Evolutionary conservation across 2,329 filamentous ascomycete species (phyloP).

Genomic region (Pezicula neosporulosa): DNA sequence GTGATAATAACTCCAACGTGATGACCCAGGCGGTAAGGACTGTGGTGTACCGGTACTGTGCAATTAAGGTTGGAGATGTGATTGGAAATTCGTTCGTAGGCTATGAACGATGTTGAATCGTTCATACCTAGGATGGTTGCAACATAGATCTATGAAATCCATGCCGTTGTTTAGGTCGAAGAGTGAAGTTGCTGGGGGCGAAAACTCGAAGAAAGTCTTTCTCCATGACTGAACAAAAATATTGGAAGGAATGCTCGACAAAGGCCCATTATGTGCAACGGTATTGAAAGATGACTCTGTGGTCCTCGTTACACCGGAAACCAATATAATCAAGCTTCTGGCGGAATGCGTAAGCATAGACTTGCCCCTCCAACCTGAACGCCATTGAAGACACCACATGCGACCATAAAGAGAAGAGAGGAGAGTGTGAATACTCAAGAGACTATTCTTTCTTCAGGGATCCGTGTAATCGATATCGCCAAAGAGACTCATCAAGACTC

Average conservation of each 20-base stretch:
- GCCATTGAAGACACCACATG: not conserved
- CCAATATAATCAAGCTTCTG: slow-evolving; percentile 20
- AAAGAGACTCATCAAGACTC: slow-evolving; percentile 27
- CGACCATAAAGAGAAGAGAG: slow-evolving; percentile 8
- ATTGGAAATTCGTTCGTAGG: not conserved
- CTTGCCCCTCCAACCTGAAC: slow-evolving; percentile 8
- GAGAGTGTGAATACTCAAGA: not conserved
- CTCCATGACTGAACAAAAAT: slow-evolving; percentile 17
- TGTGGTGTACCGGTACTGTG: slow-evolving; percentile 14
- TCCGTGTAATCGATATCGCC: slow-evolving; percentile 30
- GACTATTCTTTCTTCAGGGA: slow-evolving; percentile 17
- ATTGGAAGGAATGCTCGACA: slow-evolving; percentile 10
- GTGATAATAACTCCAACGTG: slow-evolving; percentile 4
- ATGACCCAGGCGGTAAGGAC: slow-evolving; percentile 17
- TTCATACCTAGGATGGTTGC: slow-evolving; percentile 5
- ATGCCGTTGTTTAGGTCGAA: too few relatives aligned
- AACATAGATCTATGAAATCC: not conserved
- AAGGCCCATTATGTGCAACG: slow-evolving; percentile 12
- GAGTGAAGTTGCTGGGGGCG: slow-evolving; percentile 6
- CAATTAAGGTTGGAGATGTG: not conserved
- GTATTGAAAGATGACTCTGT: not conserved
- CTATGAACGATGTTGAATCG: slow-evolving; percentile 20
- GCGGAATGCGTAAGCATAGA: slow-evolving; percentile 24
- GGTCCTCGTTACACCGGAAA: slow-evolving; percentile 16
- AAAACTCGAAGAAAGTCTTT: slow-evolving; percentile 10